Base-by-base conservation (phyloP, 1,284 basidiomycete genomes). In the Taiwanofungus camphoratus region DNA sequence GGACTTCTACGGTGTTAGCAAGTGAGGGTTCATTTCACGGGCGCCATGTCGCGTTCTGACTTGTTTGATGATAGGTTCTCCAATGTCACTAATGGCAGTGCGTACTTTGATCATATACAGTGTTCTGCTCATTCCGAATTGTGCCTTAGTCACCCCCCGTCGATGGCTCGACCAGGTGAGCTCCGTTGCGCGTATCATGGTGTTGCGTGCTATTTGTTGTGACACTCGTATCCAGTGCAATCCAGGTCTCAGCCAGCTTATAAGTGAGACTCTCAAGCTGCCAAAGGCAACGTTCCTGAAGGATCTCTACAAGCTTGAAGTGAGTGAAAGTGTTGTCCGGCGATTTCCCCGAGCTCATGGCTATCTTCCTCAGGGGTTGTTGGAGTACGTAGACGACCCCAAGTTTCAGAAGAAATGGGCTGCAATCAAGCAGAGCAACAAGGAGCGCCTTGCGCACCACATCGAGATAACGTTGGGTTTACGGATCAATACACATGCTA, bases 51-150 rank as follows among this genome's bases (percentile, higher is more conserved):
- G 1, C 12, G 11, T 4, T 8, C 38, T 46, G 22, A 40, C 34
- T 36, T 24, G 3, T 1, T 19, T 24, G 21, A 15, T 31, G 5
- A 23, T 11, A 82, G 80, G 60, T 89, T 87, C 56, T 74, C 77
- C 29, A 90, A 90, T 56, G 86, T 91, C 39, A 92, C 87, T 21
- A 92, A 91, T 60, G 92, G 91, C 53, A 81, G 86, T 86, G 64
- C 55, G 82, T 76, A 40, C 33, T 15, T 7, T 26, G 61, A 41
- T n/a, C 24, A 7, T n/a, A n/a, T 52, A 9, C 20, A 24, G 5
- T 22, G 11, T 22, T 24, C 23, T 20, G 15, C 33, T 37, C n/a
- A n/a, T 36, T 27, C 22, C 20, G 42, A 9, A 38, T 37, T 20
- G 23, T 11, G 8, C 11, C 26, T 9, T 23, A 87, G 85, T 89